Evolutionary conservation across 2,329 filamentous ascomycete genomes (phyloP), one percentile per base, ranked within the genome.

Genomic region (Orbilia oligospora): DNA sequence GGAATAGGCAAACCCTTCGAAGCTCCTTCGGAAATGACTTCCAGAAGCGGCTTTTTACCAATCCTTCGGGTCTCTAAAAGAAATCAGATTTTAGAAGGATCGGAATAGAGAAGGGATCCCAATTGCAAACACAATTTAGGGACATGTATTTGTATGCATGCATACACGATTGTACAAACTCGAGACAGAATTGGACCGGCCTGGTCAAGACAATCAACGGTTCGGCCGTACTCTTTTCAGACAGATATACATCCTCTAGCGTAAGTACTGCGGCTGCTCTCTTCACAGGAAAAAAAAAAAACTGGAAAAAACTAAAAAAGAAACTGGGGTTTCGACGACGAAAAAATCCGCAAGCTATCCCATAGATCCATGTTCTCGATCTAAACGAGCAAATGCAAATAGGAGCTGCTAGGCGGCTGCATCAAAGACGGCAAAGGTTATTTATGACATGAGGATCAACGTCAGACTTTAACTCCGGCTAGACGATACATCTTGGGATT

Each of bases 1-100:
- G 38, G 58, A 68, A 67, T 46, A 58, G 51, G 61, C 51, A 71
- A 67, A 77, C 67, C 58, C 73, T 36, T 77, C 66, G 67, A 71
- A 67, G 14, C n/a, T 70, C 49, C 24, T 63, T 77, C 73, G 73
- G 73, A 77, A 77, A 71, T 77, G 73, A 77, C 67, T 77, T 77
- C 73, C 73, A 71, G 66, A 77, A 67, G 38, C 73, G 61, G 73
- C 61, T 51, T 41, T 38, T 22, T 71, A 68, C 67, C 73, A 68
- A 27, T 44, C 30, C 24, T 24, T 49, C 61, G 73, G 73, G 73
- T 55, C 53, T 30, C 18, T n/a, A 56, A 33, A 27, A n/a, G 30
- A 30, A 20, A 22, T 46, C 33, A 22, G 16, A 33, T 18, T 58
- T 38, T 58, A 14, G 30, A 58, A 36, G 30, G 27, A 51, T 58